A percentile compares a stretch with the other conserved stretches of the same genome.
These are phyloP conservation scores for Thalassiosira exigua DNA, from an alignment of 352 stramenopile genomes.

Conservation along the genomic window DNA sequence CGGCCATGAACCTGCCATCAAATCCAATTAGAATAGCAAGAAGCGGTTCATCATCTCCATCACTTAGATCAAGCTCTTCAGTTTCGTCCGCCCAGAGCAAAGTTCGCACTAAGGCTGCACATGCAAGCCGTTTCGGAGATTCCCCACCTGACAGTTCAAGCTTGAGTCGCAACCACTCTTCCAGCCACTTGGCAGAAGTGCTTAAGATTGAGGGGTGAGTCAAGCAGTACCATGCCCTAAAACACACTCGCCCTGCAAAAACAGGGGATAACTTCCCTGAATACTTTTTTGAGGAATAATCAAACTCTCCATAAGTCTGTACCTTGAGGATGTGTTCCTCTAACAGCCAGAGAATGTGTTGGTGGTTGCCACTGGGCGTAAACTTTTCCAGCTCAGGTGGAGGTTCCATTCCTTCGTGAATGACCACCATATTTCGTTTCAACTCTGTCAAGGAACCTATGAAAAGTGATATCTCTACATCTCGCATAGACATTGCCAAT, in stretches of 20 bases:
- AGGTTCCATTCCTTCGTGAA: neutral
- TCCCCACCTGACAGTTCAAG: conserved; percentile 55
- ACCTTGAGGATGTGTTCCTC: conserved; percentile 72
- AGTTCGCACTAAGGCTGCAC: conserved; percentile 66
- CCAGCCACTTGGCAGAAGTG: conserved; percentile 64
- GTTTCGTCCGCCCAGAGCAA: conserved; percentile 73
- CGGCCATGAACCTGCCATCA: conserved; percentile 49
- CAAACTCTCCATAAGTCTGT: conserved; percentile 78
- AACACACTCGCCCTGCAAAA: conserved; percentile 69
- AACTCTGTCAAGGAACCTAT: conserved; percentile 35
- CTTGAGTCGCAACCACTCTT: conserved; percentile 58
- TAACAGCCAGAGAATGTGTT: conserved; percentile 71
- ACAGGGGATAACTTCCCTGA: conserved; percentile 70
- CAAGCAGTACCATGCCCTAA: conserved; percentile 73
- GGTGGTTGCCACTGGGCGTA: conserved; percentile 53
- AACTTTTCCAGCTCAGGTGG: conserved; percentile 48
- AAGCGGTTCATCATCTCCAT: conserved; percentile 46
- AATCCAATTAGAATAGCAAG: conserved; percentile 51
- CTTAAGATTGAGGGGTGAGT: conserved; percentile 37
- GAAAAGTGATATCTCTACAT: conserved; percentile 72
- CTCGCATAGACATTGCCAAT: conserved; percentile 64
- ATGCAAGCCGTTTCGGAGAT: conserved; percentile 72
- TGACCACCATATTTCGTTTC: conserved; percentile 15
- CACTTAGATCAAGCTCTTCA: conserved; percentile 40
- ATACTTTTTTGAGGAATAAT: conserved; percentile 26